phyloP scores from a whole-genome alignment of 2,329 filamentous ascomycete genomes.

The Scopulariopsis brevicaulis region DNA sequence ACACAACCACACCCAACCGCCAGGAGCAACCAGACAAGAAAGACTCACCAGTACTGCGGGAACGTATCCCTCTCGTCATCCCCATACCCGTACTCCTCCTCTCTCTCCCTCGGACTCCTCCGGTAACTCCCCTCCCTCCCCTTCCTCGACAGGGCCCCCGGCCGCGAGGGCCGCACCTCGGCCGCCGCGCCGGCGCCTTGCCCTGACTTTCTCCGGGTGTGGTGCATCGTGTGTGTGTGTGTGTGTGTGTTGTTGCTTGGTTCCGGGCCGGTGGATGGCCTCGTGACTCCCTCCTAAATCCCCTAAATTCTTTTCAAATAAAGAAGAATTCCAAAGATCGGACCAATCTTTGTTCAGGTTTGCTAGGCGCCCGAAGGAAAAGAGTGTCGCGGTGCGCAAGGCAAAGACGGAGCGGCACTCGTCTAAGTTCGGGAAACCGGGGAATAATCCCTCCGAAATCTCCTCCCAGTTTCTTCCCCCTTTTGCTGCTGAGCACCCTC shows the following conservation, averaged over 20 bases:
- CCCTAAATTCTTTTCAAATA: too few species aligned
- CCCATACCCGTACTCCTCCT: constrained; percentile 33
- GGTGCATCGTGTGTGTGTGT: constrained; percentile 34
- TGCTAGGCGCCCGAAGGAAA: too few species aligned
- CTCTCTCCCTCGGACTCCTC: constrained; percentile 37
- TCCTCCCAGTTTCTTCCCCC: too few species aligned
- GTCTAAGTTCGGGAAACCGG: too few species aligned
- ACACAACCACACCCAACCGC: background rate
- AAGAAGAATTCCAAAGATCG: too few species aligned
- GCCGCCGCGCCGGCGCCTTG: constrained; percentile 40
- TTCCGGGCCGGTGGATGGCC: background rate
- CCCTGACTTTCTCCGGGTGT: constrained; percentile 45
- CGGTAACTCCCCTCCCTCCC: constrained; percentile 29
- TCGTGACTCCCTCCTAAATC: background rate
- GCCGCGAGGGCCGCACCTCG: constrained; percentile 9
- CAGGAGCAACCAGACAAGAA: background rate
- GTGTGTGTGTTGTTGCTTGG: background rate
- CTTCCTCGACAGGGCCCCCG: constrained; percentile 17
- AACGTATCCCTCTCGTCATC: constrained; percentile 49
- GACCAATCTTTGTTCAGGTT: too few species aligned
- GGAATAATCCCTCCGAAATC: too few species aligned
- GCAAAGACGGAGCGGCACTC: too few species aligned
- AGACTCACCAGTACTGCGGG: constrained; percentile 50
- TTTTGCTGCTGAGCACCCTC: too few species aligned
- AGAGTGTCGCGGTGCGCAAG: too few species aligned